Conservation (phyloP, 257 asterid genomes). For the Forsythia suspensa region DNA sequence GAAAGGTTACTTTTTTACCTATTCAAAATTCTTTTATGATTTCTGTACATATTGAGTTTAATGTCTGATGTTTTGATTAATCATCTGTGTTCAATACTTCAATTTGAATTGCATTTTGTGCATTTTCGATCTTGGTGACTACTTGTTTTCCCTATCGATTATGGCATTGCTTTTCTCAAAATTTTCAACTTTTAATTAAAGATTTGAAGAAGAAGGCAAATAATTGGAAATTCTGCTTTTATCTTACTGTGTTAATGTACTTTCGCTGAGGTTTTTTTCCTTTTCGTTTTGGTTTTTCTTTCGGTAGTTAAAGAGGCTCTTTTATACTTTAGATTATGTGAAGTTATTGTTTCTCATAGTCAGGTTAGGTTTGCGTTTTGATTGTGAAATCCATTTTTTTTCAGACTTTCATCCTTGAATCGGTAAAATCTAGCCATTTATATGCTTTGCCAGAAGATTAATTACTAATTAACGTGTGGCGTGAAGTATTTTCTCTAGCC, state of each 20-base stretch:
- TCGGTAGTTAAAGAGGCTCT: slow-evolving; percentile 3
- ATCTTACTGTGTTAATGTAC: background rate
- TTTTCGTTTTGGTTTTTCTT: background rate
- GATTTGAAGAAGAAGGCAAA: background rate
- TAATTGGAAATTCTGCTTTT: background rate
- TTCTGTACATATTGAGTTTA: background rate
- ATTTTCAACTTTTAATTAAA: background rate
- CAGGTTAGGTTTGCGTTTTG: background rate
- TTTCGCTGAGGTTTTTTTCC: slow-evolving; percentile 1
- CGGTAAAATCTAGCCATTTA: background rate
- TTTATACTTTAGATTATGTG: background rate
- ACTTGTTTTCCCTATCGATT: background rate
- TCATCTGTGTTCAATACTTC: slow-evolving; percentile 8
- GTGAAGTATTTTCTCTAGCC: background rate
- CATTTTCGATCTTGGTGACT: slow-evolving; percentile 5
- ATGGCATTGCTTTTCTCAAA: slow-evolving; percentile 8
- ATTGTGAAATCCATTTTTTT: background rate
- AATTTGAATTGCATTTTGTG: slow-evolving; percentile 14
- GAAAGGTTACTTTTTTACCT: slow-evolving; percentile 29
- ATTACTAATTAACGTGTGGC: background rate
- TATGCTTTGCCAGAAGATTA: slow-evolving; percentile 7
- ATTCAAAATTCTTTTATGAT: slow-evolving; percentile 16
- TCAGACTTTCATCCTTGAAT: slow-evolving; percentile 7
- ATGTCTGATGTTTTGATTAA: no score
- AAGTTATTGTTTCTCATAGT: background rate